Evolutionary conservation across 306 rosid species (phyloP), one percentile per base, ranked within the genome.

Genomic region (Inga laurina): DNA sequence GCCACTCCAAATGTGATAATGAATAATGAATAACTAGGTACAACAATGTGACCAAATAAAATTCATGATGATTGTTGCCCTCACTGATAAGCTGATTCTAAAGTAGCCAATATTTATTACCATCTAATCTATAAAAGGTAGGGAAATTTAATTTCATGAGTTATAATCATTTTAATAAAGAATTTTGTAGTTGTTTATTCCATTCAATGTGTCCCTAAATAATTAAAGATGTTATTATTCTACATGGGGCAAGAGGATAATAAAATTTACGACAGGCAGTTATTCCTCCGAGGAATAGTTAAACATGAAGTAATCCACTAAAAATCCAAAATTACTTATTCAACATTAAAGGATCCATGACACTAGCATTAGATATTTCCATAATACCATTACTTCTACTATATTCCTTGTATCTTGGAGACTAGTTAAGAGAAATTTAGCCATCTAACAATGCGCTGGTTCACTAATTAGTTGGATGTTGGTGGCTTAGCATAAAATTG

Each of bases 1-100:
- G 69, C 43, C 54, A 76, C 66, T 22, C 64, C 80, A 80, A 65
- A 78, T n/a, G 15, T 73, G 64, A 56, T 19, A 21, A 57, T 54
- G 9, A 7, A 54, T 54, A 49, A 32, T 34, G 4, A 75, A 75
- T 27, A 13, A 75, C 78, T 52, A 52, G 66, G 45, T 10, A 7
- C 18, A 52, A 2, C 9, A 51, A 52, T 49, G 32, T 9, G 66
- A 75, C 30, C 66, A 52, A 48, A 52, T 9, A 2, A 30, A 51
- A 16, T 13, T 30, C 13, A 1, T 75, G 78, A 52, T 52, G 46
- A 52, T n/a, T n/a, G 43, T 41, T 41, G 39, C 78, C 46, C 57
- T 32, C 34, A 22, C 30, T 43, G 57, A 32, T 49, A 51, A 19
- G 66, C 46, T 4, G 12, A 49, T 43, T 18, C 15, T 73, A 46